phyloP scores from a whole-genome alignment of 257 asterid species.

The Fraxinus americana region DNA sequence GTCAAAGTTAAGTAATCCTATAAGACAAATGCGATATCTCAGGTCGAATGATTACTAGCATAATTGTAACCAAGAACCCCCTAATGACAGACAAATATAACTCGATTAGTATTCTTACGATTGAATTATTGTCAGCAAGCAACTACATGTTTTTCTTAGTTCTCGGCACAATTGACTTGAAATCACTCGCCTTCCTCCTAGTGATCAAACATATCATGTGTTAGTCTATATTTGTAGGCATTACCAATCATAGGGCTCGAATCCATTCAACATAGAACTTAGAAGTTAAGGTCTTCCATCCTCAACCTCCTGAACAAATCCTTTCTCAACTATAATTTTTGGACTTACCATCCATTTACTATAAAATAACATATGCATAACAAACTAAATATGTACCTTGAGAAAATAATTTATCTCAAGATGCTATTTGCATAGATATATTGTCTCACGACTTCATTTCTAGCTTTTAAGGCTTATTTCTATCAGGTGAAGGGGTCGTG shows the following conservation, averaged over 20 bases:
- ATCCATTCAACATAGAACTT: neutral
- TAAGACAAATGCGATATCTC: neutral
- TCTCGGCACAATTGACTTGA: neutral
- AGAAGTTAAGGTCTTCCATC: neutral
- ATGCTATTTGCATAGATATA: too few species aligned
- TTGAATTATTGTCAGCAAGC: neutral
- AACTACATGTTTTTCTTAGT: neutral
- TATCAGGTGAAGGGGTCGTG: neutral
- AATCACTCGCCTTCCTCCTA: neutral
- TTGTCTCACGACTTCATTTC: too few species aligned
- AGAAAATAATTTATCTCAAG: neutral
- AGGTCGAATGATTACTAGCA: neutral
- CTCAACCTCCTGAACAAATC: neutral
- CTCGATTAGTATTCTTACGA: neutral
- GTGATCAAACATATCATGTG: neutral
- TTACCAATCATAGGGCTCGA: neutral
- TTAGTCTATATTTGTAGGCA: neutral
- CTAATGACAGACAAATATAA: neutral
- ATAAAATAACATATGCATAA: neutral
- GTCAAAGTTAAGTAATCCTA: neutral
- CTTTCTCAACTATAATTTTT: neutral
- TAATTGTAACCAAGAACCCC: too few species aligned
- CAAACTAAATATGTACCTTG: neutral
- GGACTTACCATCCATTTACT: too few species aligned
- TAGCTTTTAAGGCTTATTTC: neutral